Percentiles rank a stretch among this genome's conserved stretches.
Evolutionary conservation across 768 basidiomycete species (phyloP).

Genomic region (Pleurotus citrinopileatus): DNA sequence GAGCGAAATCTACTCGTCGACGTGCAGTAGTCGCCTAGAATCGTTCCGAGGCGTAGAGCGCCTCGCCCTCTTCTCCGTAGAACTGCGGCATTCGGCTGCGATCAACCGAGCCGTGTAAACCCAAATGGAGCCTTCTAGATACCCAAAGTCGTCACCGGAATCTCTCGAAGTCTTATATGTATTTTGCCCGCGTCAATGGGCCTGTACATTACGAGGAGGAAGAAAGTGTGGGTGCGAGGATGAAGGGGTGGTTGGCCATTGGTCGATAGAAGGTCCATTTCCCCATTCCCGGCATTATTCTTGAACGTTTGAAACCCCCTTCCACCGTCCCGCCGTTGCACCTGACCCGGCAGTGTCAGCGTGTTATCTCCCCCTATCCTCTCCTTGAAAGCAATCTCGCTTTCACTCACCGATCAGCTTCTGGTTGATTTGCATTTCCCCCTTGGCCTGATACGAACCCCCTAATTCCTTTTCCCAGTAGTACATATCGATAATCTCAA

Average conservation of each 20-base stretch:
- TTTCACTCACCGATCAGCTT: neutral
- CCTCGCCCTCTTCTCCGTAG: conserved; percentile 5
- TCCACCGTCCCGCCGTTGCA: neutral
- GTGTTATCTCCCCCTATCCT: neutral
- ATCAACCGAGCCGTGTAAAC: conserved; percentile 7
- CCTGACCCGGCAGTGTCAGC: neutral
- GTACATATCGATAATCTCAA: too few species aligned
- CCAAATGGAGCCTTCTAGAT: conserved; percentile 2
- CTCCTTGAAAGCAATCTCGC: too few species aligned
- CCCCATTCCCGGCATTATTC: neutral
- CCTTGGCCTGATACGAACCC: too few species aligned
- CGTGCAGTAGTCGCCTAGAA: conserved; percentile 54
- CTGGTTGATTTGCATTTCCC: neutral
- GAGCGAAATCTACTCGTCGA: conserved; percentile 89
- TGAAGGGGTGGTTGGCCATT: too few species aligned
- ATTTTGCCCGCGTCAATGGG: neutral
- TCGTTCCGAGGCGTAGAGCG: conserved; percentile 13
- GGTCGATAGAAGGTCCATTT: neutral
- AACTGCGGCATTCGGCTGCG: conserved; percentile 2
- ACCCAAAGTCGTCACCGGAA: conserved; percentile 1
- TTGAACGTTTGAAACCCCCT: neutral
- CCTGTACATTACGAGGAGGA: conserved; percentile 3
- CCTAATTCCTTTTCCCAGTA: too few species aligned
- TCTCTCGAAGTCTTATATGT: conserved; percentile 6
- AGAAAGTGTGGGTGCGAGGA: neutral